Conservation (phyloP, 768 basidiomycete genomes). For the Calocera cornea region DNA sequence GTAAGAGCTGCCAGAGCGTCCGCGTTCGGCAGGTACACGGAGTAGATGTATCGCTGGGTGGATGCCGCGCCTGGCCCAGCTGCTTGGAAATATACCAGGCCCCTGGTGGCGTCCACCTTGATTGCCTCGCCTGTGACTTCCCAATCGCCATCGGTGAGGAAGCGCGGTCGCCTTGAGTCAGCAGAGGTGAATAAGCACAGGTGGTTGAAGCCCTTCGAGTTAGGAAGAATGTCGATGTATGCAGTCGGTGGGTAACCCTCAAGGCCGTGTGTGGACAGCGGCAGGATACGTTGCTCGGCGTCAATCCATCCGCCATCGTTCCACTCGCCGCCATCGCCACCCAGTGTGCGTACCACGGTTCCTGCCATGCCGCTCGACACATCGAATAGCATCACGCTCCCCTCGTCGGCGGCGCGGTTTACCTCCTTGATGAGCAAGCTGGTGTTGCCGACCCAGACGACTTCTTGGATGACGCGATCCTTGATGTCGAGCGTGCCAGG, state of each 20-base stretch:
- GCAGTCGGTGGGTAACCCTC: slow-evolving; percentile 37
- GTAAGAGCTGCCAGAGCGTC: slow-evolving; percentile 38
- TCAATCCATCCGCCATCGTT: slow-evolving; percentile 95
- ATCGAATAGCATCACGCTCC: slow-evolving; percentile 69
- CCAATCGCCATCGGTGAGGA: slow-evolving; percentile 80
- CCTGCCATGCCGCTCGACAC: slow-evolving; percentile 26
- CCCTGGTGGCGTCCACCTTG: slow-evolving; percentile 53
- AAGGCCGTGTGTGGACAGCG: slow-evolving; percentile 23
- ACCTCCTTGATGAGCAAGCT: slow-evolving; percentile 75
- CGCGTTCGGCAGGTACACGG: slow-evolving; percentile 53
- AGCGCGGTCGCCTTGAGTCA: slow-evolving; percentile 51
- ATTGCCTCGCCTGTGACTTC: slow-evolving; percentile 69
- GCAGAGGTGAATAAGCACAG: slow-evolving; percentile 83
- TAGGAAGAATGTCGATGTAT: slow-evolving; percentile 85
- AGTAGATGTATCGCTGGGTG: slow-evolving; percentile 71
- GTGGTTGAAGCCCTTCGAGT: slow-evolving; percentile 71
- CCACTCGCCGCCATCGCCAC: slow-evolving; percentile 61
- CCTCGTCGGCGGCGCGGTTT: slow-evolving; percentile 67
- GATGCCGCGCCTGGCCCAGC: slow-evolving; percentile 71
- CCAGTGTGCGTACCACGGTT: slow-evolving; percentile 58
- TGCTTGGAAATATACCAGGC: slow-evolving; percentile 70
- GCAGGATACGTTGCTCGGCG: slow-evolving; percentile 30
- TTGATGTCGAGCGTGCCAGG: slow-evolving; percentile 49
- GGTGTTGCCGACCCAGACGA: slow-evolving; percentile 72
- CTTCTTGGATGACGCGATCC: slow-evolving; percentile 64